Base-by-base conservation (phyloP, 75 land plant genomes). In the Sequoiadendron giganteum region DNA sequence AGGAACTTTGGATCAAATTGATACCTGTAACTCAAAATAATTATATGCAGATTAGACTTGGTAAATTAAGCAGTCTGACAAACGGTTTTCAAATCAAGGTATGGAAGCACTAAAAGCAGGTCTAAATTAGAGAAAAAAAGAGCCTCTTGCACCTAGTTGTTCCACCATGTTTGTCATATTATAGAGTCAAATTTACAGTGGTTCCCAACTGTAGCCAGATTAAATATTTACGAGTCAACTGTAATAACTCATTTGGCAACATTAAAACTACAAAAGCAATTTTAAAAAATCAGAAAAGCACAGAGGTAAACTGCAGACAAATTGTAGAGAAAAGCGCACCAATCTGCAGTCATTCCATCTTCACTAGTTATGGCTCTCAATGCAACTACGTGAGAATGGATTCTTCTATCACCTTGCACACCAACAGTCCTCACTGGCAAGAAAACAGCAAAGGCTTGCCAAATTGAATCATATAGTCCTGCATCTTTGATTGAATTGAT, bases 361-460 rank as follows among this genome's bases (percentile, higher is more conserved):
- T 98, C 94, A 88, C 98, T 96, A 56, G 98, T 95, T 83, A 98
- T 94, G 78, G 99, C 99, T 91, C 99, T 93, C 70, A 96, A 92
- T 86, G 93, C 94, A 89, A 96, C 94, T 55, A 91, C 95, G 93
- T 95, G 88, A 30, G 95, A 90, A 90, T 96, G 96, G 28, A 97
- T 96, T 83, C 99, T 92, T 84, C 92, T 92, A 89, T 98, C 99
- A 85, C 99, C 99, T 94, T 98, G 99, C 88, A 98, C 99, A 42
- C 98, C 99, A 80, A 98, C 99, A 56, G 98, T 91, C 87, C 79
- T 89, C 18, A 94, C 91, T 25, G 95, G 95, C 85, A 95, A 86
- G 87, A 94, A 92, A 32, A 96, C 98, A 38, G 95, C 98, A 92
- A 96, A 95, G 56, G 99, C 98, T 92, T 98, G 97, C 98, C 99